Percentiles rank a stretch among this genome's conserved stretches.
phyloP scores from a whole-genome alignment of 2,329 filamentous ascomycete species.

The Cytospora leucostoma region DNA sequence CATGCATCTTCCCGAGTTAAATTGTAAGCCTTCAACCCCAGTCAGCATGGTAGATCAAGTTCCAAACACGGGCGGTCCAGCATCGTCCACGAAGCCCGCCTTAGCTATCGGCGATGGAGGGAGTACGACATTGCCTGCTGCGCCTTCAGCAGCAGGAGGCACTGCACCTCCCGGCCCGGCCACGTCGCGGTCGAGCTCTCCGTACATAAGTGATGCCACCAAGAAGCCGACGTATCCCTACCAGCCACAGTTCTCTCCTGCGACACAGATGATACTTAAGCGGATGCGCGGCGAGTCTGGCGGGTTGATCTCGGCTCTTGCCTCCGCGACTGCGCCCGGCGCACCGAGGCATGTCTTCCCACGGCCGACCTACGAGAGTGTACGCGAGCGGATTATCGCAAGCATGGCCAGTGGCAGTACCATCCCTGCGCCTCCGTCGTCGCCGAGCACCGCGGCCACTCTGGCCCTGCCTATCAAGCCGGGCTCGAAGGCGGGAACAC shows the following conservation, averaged over 20 bases:
- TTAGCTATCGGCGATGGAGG: background rate
- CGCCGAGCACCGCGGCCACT: constrained; percentile 16
- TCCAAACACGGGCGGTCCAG: background rate
- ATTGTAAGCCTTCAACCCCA: background rate
- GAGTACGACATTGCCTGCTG: constrained; percentile 3
- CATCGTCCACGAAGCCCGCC: background rate
- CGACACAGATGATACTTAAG: constrained; percentile 30
- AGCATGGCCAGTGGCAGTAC: constrained; percentile 41
- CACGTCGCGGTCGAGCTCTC: background rate
- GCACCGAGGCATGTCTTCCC: constrained; percentile 33
- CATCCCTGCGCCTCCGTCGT: constrained; percentile 34
- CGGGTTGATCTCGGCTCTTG: constrained; percentile 32
- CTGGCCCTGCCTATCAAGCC: constrained; percentile 20
- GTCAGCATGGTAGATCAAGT: constrained; percentile 8
- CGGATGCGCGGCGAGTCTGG: constrained; percentile 32
- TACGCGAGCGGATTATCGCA: constrained; percentile 43
- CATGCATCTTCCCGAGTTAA: background rate
- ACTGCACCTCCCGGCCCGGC: constrained; percentile 5
- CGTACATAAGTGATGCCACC: constrained; percentile 6
- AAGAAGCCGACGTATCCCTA: constrained; percentile 60
- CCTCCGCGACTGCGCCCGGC: constrained; percentile 30
- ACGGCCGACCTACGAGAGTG: constrained; percentile 41
- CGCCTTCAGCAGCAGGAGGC: constrained; percentile 1
- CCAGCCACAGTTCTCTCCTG: constrained; percentile 26
- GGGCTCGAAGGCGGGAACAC: constrained; percentile 2